Conservation (phyloP, 1,139 yeast species). For the Lizanozyma gosingica region DNA sequence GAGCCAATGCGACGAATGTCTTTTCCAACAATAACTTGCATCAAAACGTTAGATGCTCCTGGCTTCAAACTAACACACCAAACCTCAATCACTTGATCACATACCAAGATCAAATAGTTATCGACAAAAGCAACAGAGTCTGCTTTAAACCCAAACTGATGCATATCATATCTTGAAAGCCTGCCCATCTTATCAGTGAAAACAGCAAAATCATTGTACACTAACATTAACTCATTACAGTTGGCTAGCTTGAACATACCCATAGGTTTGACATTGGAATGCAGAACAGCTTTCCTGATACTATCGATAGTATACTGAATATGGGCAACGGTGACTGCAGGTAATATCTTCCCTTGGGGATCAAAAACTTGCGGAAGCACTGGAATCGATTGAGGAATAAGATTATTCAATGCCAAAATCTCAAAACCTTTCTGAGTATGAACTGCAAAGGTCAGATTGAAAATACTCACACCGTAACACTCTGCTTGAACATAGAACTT, state of each 20-base stretch:
- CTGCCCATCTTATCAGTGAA: conserved; percentile 62
- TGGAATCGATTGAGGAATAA: conserved; percentile 49
- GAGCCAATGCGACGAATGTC: conserved; percentile 41
- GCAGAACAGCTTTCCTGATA: conserved; percentile 24
- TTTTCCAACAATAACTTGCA: conserved; percentile 71
- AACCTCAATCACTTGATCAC: conserved; percentile 66
- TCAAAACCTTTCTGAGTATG: conserved; percentile 67
- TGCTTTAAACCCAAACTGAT: conserved; percentile 59
- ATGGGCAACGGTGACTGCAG: conserved; percentile 12
- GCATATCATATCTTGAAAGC: conserved; percentile 45
- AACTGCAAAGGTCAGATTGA: conserved; percentile 55
- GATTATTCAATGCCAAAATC: conserved; percentile 51
- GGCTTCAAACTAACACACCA: conserved; percentile 50
- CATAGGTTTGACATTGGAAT: conserved; percentile 42
- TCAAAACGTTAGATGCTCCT: conserved; percentile 42
- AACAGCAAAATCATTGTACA: conserved; percentile 67
- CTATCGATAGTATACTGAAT: conserved; percentile 17
- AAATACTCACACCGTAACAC: conserved; percentile 47
- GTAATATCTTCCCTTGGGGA: conserved; percentile 17
- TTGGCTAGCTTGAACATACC: conserved; percentile 55
- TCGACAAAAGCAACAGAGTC: conserved; percentile 44
- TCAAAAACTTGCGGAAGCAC: conserved; percentile 22
- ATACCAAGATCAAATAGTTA: conserved; percentile 53
- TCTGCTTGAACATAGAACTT: conserved; percentile 44
- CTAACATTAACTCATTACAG: conserved; percentile 47